phyloP scores from a whole-genome alignment of 768 basidiomycete genomes.

The Boletus patriciae region DNA sequence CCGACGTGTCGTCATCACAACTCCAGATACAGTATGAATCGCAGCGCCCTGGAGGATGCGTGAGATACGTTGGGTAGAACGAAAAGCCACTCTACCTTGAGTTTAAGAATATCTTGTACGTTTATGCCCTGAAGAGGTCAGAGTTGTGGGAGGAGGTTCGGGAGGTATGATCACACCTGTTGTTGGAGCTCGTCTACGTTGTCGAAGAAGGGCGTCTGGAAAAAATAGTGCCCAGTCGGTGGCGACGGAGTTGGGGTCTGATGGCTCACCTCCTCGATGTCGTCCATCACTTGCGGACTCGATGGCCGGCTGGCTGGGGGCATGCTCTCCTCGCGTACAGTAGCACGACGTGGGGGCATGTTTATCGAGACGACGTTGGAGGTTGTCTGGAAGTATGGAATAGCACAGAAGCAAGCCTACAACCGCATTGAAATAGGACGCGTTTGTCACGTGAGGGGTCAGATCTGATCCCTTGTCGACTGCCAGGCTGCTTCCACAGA shows the following conservation, averaged over 20 bases:
- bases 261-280: conserved; percentile 43
- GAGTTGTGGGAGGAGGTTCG: conserved; percentile 6
- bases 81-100: conserved; percentile 57
- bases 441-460: conserved; percentile 21
- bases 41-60: conserved; percentile 57
- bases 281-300: conserved; percentile 32
- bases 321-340: conserved; percentile 25
- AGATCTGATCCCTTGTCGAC: neutral
- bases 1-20: conserved; percentile 87
- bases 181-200: conserved; percentile 83
- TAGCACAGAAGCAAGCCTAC: neutral
- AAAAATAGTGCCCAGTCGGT: neutral
- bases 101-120: conserved; percentile 91
- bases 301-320: conserved; percentile 29
- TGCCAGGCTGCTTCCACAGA: neutral
- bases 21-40: conserved; percentile 82
- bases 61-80: neutral
- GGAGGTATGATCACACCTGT: conserved; percentile 47
- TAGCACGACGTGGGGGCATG: conserved; percentile 34
- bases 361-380: neutral
- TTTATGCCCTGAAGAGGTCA: conserved; percentile 73
- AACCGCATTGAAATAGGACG: conserved; percentile 14
- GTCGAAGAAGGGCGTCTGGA: conserved; percentile 65
- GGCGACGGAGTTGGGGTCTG: neutral
- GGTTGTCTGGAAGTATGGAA: neutral